Evolutionary conservation across 1,284 basidiomycete species (phyloP).

Genomic region (Taiwanofungus camphoratus): DNA sequence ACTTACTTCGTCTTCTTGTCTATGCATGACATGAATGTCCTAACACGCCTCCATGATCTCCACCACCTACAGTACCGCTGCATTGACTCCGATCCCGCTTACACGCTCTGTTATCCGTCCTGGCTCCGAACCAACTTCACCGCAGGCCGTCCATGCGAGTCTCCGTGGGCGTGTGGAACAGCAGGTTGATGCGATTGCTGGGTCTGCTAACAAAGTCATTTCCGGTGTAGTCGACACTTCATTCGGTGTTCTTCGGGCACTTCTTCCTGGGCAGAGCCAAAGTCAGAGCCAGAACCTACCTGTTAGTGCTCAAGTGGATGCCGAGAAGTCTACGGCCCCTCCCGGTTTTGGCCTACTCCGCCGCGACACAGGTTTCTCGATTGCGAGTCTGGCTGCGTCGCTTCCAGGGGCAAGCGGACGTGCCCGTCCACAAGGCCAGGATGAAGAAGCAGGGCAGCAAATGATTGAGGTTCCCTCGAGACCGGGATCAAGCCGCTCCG

Average conservation of each 20-base stretch:
- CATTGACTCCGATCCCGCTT: slow-evolving; percentile 73
- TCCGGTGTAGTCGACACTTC: slow-evolving; percentile 82
- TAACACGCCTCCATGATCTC: slow-evolving; percentile 5
- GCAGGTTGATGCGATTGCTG: slow-evolving; percentile 78
- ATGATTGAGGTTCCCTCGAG: slow-evolving; percentile 55
- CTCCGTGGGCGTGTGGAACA: slow-evolving; percentile 75
- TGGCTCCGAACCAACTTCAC: slow-evolving; percentile 25
- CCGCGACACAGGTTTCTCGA: slow-evolving; percentile 73
- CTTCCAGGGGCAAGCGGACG: slow-evolving; percentile 41
- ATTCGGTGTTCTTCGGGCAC: slow-evolving; percentile 72
- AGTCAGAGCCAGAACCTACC: slow-evolving; percentile 9
- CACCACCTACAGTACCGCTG: slow-evolving; percentile 50
- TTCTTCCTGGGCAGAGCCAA: slow-evolving; percentile 36
- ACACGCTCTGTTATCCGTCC: slow-evolving; percentile 19
- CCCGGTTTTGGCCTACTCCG: slow-evolving; percentile 56
- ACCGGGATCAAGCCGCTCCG: slow-evolving; percentile 46
- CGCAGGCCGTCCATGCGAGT: slow-evolving; percentile 36
- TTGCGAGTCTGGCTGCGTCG: slow-evolving; percentile 70
- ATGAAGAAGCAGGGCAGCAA: slow-evolving; percentile 61
- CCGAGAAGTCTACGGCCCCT: slow-evolving; percentile 27
- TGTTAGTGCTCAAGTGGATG: slow-evolving; percentile 22
- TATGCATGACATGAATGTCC: neutral
- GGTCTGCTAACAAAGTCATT: slow-evolving; percentile 81
- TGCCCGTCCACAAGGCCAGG: slow-evolving; percentile 23
- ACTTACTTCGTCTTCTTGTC: slow-evolving; percentile 3